Evolutionary conservation across 345 rosid genomes (phyloP).

Genomic region (Lumnitzera racemosa): DNA sequence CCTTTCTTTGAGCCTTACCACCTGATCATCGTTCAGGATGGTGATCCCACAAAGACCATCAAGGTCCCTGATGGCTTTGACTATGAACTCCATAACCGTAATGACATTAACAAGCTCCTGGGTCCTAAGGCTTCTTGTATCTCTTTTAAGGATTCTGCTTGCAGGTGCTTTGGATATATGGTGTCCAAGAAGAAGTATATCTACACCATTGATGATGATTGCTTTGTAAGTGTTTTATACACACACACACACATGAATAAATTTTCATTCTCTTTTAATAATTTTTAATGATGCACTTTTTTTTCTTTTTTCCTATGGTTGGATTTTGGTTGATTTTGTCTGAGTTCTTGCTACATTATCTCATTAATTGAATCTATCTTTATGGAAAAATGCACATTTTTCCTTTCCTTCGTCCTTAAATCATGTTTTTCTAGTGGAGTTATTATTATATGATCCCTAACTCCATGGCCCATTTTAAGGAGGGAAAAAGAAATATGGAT

Average conservation of each 20-base stretch:
- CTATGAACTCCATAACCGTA: slow-evolving; percentile 87
- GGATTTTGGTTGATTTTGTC: neutral
- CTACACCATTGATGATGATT: slow-evolving; percentile 94
- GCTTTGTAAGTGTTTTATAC: slow-evolving; percentile 60
- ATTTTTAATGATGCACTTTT: too few relatives aligned
- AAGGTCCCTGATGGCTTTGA: slow-evolving; percentile 85
- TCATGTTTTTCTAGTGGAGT: too few relatives aligned
- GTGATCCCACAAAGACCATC: slow-evolving; percentile 81
- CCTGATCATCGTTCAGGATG: slow-evolving; percentile 92
- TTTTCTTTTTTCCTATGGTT: neutral
- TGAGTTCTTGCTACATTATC: neutral
- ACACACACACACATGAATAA: neutral
- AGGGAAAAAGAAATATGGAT: too few relatives aligned
- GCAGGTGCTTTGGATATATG: slow-evolving; percentile 97
- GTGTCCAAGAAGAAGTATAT: slow-evolving; percentile 96
- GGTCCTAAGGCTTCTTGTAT: slow-evolving; percentile 96
- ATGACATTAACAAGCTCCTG: slow-evolving; percentile 74
- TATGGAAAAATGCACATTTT: too few relatives aligned
- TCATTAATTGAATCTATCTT: neutral
- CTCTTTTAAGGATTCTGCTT: slow-evolving; percentile 95
- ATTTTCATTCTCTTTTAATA: too few relatives aligned
- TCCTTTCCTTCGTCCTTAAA: too few relatives aligned
- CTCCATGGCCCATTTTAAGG: too few relatives aligned
- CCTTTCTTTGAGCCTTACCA: slow-evolving; percentile 93
- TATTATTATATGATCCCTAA: too few relatives aligned